A percentile compares a stretch with the other conserved stretches of the same genome.
These are phyloP conservation scores for Lecanosticta acicola DNA, from an alignment of 2,329 filamentous ascomycete genomes.

Conservation along the genomic window DNA sequence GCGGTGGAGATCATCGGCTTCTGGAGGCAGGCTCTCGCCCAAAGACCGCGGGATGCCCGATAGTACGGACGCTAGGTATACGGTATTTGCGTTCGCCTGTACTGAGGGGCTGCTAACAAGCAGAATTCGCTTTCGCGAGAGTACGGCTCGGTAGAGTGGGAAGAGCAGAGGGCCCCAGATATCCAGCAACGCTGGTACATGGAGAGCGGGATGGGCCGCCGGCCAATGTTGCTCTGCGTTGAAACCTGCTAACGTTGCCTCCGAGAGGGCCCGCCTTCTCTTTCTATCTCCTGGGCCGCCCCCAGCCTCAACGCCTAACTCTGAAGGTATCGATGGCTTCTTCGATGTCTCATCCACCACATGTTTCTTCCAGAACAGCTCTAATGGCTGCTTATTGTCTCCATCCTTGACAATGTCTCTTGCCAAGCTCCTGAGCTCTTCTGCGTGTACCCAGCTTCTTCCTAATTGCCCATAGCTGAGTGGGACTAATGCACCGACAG, in stretches of 20 bases:
- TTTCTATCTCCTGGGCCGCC: conserved; percentile 18
- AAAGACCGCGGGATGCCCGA: conserved; percentile 78
- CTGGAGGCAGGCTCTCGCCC: conserved; percentile 58
- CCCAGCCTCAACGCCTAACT: too few relatives aligned
- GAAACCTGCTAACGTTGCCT: conserved; percentile 50
- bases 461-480: conserved; percentile 80
- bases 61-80: conserved; percentile 90
- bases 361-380: conserved; percentile 73
- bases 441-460: conserved; percentile 81
- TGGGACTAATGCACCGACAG: conserved; percentile 85
- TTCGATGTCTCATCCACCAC: conserved; percentile 33
- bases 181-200: conserved; percentile 69
- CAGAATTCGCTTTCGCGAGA: conserved; percentile 81
- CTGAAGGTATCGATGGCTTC: not conserved
- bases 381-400: conserved; percentile 58
- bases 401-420: conserved; percentile 60
- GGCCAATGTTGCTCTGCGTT: conserved; percentile 51
- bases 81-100: conserved; percentile 74
- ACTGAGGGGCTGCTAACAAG: conserved; percentile 84
- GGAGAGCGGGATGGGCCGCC: conserved; percentile 78
- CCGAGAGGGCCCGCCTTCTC: conserved; percentile 30
- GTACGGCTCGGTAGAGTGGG: conserved; percentile 78
- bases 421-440: conserved; percentile 67
- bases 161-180: conserved; percentile 88
- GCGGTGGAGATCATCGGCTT: conserved; percentile 52